Evolutionary conservation across 2,329 filamentous ascomycete species (phyloP), one percentile per base, ranked within the genome.

Genomic region (Fusarium illudens): DNA sequence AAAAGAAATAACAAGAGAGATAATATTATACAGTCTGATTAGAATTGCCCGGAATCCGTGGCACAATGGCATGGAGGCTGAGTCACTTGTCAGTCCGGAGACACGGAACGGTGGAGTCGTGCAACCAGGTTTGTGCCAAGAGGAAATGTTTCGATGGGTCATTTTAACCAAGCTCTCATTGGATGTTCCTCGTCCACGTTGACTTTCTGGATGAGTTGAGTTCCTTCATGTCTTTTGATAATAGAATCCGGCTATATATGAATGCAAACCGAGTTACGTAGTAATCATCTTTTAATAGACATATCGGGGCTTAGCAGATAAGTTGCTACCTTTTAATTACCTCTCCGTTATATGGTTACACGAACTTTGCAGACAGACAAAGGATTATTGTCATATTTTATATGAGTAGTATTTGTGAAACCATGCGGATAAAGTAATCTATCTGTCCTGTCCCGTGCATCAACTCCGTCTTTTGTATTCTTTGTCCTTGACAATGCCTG

Each of bases 101-200:
- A 55, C 37, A 55, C 37, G 36, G 37, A 57, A 29, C 48, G 48
- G 60, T 60, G 60, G 44, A 33, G 58, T 32, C 15, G 46, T 19
- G 37, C 56, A 46, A 36, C 51, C 22, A 30, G 10, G 52, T 33
- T 58, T 49, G 30, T 33, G 42, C 11, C 27, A 51, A 52, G 32
- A 52, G 15, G 22, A 52, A 52, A 25, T 37, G 20, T 37, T 52
- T 52, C 49, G 22, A 52, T 65, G 20, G 39, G 64, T 33, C 36
- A 42, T 22, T 20, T 55, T 55, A 22, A 15, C 22, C 29, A 11
- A 27, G 19, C 19, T 36, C n/a, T 46, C 29, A 68, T 66, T 59
- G 58, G 65, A 48, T 27, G 12, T 19, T 11, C 19, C 44, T 30
- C 17, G 17, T 32, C 13, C 33, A 4, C 42, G 30, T 53, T 22